Evolutionary conservation across 805 yeast species (phyloP).

Genomic region (Priceomyces melissophilus): DNA sequence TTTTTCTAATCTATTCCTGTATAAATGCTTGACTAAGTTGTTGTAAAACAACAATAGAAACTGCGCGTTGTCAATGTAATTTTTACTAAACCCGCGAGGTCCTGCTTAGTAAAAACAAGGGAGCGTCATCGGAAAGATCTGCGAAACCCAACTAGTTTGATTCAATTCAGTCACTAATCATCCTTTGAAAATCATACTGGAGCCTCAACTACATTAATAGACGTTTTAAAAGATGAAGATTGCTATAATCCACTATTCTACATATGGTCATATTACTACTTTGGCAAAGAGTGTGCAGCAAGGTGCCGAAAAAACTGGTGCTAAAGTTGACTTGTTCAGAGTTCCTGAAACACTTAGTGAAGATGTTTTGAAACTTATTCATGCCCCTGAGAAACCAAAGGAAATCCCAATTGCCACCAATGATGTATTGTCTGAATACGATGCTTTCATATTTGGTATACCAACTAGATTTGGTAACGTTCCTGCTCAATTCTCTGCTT

Average conservation of each 20-base stretch:
- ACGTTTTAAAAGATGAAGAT: slow-evolving; percentile 47
- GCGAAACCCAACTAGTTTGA: too few relatives aligned
- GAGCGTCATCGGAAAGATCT: too few relatives aligned
- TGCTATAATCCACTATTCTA: slow-evolving; percentile 76
- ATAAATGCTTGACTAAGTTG: too few relatives aligned
- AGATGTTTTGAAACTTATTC: slow-evolving; percentile 57
- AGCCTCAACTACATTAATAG: neutral
- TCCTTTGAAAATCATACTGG: neutral
- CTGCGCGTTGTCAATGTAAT: too few relatives aligned
- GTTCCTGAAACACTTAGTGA: slow-evolving; percentile 73
- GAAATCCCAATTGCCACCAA: slow-evolving; percentile 55
- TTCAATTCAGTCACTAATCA: too few relatives aligned
- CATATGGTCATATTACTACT: slow-evolving; percentile 72
- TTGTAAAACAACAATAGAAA: too few relatives aligned
- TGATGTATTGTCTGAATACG: slow-evolving; percentile 58
- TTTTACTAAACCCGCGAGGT: too few relatives aligned
- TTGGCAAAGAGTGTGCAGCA: slow-evolving; percentile 66
- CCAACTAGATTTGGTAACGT: slow-evolving; percentile 77
- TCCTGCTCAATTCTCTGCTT: slow-evolving; percentile 73
- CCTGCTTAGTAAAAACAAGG: too few relatives aligned
- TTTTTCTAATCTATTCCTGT: too few relatives aligned
- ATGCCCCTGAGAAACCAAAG: slow-evolving; percentile 61
- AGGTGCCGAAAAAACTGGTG: slow-evolving; percentile 71
- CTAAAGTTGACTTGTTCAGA: slow-evolving; percentile 68
- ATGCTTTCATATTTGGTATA: slow-evolving; percentile 71